Conservation (phyloP, 352 stramenopile genomes). For the Peronospora belbahrii region DNA sequence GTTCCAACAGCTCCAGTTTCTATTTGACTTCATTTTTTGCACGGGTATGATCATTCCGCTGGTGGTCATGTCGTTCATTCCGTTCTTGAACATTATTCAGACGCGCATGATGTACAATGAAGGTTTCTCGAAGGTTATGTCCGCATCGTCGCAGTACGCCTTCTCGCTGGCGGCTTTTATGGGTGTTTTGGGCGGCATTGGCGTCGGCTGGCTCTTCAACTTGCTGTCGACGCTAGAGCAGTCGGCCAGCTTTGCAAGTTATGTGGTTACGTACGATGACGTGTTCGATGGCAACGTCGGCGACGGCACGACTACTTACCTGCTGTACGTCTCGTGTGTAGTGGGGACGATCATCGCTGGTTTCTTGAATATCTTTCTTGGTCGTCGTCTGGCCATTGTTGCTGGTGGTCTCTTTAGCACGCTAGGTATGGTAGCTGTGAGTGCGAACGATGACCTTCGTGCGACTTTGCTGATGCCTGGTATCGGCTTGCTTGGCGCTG, state of each 20-base stretch:
- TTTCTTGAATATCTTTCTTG: slow-evolving; percentile 52
- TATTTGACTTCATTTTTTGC: slow-evolving; percentile 78
- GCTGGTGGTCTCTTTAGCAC: slow-evolving; percentile 53
- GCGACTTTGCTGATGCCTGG: slow-evolving; percentile 44
- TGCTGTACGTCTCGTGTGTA: slow-evolving; percentile 42
- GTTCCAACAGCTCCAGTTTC: slow-evolving; percentile 71
- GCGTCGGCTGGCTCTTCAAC: slow-evolving; percentile 63
- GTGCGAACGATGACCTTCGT: slow-evolving; percentile 42
- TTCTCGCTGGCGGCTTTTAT: slow-evolving; percentile 65
- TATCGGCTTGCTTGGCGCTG: slow-evolving; percentile 47
- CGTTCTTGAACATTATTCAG: slow-evolving; percentile 76
- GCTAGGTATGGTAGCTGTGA: slow-evolving; percentile 55
- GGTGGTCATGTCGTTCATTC: slow-evolving; percentile 57
- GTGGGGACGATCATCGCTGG: slow-evolving; percentile 48
- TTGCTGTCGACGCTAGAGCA: slow-evolving; percentile 56
- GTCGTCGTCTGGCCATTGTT: slow-evolving; percentile 54
- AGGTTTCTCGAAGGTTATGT: slow-evolving; percentile 76
- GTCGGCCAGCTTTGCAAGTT: slow-evolving; percentile 60
- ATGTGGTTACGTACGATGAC: slow-evolving; percentile 52
- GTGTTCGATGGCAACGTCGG: slow-evolving; percentile 42
- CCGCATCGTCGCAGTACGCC: slow-evolving; percentile 67
- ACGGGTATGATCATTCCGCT: slow-evolving; percentile 54
- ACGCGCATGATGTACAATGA: slow-evolving; percentile 86
- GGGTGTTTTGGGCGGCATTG: slow-evolving; percentile 48
- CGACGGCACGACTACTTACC: slow-evolving; percentile 49